phyloP scores from a whole-genome alignment of 192 early-diverging fungal species.

The Mortierella hygrophila region DNA sequence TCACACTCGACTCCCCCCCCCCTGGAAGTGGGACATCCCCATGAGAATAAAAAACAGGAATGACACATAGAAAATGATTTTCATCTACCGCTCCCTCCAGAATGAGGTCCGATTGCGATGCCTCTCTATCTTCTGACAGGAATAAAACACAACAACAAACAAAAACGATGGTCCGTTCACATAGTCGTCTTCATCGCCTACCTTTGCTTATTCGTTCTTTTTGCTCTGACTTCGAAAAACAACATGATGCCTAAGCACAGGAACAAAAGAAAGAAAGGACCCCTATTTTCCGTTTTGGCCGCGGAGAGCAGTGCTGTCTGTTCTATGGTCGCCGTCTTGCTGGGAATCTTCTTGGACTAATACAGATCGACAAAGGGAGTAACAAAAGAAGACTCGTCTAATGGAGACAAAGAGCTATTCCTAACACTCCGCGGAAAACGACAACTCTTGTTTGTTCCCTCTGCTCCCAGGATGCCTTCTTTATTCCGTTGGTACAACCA shows the following conservation, averaged over 20 bases:
- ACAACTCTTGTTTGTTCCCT: background rate
- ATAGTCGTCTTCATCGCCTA: background rate
- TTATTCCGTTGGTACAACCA: no score
- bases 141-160: background rate
- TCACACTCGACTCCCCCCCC: background rate
- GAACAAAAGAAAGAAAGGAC: background rate
- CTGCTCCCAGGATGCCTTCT: background rate
- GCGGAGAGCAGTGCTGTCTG: background rate
- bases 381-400: background rate
- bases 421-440: background rate
- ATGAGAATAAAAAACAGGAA: no score
- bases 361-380: background rate
- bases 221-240: background rate
- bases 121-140: background rate
- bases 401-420: background rate
- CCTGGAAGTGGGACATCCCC: no score
- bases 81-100: no score
- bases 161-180: constrained; percentile 8
- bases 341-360: background rate
- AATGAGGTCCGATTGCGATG: no score
- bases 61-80: no score
- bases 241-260: background rate
- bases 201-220: background rate
- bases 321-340: background rate
- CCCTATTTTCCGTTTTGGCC: background rate